These are phyloP conservation scores for Xylaria sp. DNA, from an alignment of 2,329 filamentous ascomycete genomes.

Conservation along the genomic window DNA sequence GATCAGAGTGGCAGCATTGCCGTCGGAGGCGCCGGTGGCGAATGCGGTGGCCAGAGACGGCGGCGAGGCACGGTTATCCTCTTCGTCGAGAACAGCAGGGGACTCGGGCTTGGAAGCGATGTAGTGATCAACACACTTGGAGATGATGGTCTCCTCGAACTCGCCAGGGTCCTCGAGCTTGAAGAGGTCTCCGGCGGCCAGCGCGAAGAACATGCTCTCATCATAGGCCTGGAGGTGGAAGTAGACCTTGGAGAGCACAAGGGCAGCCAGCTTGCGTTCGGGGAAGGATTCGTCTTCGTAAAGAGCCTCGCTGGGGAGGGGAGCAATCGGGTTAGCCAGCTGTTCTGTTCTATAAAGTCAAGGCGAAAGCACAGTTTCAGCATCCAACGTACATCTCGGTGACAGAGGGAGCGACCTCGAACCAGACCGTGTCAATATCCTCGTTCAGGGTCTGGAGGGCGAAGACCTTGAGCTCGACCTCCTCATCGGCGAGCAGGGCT, in stretches of 20 bases:
- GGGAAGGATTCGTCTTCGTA: constrained; percentile 97
- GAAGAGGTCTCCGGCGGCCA: constrained; percentile 94
- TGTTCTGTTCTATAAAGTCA: not conserved
- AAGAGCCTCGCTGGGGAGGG: constrained; percentile 79
- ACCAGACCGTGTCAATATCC: constrained; percentile 97
- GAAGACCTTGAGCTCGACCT: constrained; percentile 93
- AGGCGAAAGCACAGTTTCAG: not conserved
- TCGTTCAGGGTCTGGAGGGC: constrained; percentile 95
- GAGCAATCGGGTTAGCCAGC: constrained; percentile 35
- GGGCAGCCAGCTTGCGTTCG: constrained; percentile 90
- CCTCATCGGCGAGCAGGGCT: constrained; percentile 94
- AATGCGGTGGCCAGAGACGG: constrained; percentile 86
- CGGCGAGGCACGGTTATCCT: constrained; percentile 55
- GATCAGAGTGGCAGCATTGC: constrained; percentile 74
- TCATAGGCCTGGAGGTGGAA: constrained; percentile 99
- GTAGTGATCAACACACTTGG: constrained; percentile 98
- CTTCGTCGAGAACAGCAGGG: constrained; percentile 57
- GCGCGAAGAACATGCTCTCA: constrained; percentile 98
- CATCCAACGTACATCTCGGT: constrained; percentile 79
- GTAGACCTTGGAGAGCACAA: constrained; percentile 97
- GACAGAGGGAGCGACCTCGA: constrained; percentile 91
- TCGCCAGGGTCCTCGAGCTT: constrained; percentile 90
- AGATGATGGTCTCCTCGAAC: constrained; percentile 99
- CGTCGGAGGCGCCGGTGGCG: constrained; percentile 70
- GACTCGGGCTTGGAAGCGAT: constrained; percentile 75